Percentiles rank a stretch among this genome's conserved stretches.
These are phyloP conservation scores for Zoysia matrella DNA, from an alignment of 202 grass and related monocot species.

Conservation along the genomic window DNA sequence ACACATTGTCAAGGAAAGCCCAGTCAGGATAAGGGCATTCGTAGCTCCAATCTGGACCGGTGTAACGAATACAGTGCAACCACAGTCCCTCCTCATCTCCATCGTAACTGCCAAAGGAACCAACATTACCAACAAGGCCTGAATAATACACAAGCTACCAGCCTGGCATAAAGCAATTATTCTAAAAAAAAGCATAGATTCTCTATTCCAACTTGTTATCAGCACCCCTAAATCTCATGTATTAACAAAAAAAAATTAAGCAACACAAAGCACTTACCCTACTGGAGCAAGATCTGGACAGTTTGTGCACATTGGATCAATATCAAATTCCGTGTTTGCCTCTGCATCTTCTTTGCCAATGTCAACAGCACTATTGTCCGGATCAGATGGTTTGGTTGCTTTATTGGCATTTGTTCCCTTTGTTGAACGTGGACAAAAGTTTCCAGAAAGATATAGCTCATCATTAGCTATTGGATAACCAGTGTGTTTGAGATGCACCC, in stretches of 20 bases:
- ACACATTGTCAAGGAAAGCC: conserved; percentile 45
- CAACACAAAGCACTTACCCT: conserved; percentile 51
- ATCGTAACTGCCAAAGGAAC: conserved; percentile 65
- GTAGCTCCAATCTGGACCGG: conserved; percentile 90
- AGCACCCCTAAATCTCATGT: not conserved
- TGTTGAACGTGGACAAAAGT: conserved; percentile 58
- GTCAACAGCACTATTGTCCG: conserved; percentile 28
- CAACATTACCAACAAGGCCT: not conserved
- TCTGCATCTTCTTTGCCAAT: conserved; percentile 24
- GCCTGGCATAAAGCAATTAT: no score
- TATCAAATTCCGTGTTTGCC: conserved; percentile 46
- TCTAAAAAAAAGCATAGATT: not conserved
- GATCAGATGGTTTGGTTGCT: conserved; percentile 31
- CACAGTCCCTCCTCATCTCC: conserved; percentile 79
- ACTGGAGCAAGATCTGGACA: conserved; percentile 87
- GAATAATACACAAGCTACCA: conserved; percentile 1
- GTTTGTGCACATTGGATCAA: conserved; percentile 88
- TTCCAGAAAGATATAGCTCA: conserved; percentile 67
- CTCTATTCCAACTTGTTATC: not conserved
- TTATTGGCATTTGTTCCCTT: conserved; percentile 47
- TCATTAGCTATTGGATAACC: conserved; percentile 97
- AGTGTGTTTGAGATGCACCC: conserved; percentile 85
- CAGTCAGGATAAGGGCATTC: conserved; percentile 87
- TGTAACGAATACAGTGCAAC: conserved; percentile 83
- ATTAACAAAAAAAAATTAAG: conserved; percentile 15